Evolutionary conservation across 805 yeast species (phyloP).

Genomic region (Kodamaea kaohsiungensis): DNA sequence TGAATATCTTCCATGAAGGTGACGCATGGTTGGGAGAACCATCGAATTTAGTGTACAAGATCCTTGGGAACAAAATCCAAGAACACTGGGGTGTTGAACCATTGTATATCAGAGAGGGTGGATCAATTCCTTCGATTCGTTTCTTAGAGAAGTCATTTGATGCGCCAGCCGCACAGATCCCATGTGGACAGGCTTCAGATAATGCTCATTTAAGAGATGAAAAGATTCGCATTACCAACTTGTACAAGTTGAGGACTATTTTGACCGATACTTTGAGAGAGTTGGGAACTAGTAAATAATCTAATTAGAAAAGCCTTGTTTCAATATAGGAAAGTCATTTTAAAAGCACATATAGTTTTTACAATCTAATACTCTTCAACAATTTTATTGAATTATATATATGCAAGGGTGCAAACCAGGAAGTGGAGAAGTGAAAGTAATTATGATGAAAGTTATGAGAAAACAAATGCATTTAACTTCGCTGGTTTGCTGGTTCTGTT

Average conservation of each 20-base stretch:
- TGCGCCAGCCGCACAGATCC: slow-evolving; percentile 93
- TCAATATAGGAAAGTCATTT: no score
- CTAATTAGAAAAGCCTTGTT: no score
- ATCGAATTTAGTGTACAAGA: slow-evolving; percentile 66
- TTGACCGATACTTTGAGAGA: slow-evolving; percentile 53
- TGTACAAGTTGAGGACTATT: slow-evolving; percentile 71
- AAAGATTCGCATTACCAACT: slow-evolving; percentile 73
- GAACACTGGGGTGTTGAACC: slow-evolving; percentile 79
- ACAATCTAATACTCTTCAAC: background rate
- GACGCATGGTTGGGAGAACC: slow-evolving; percentile 97
- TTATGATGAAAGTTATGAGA: slow-evolving; percentile 5
- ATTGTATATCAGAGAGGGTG: slow-evolving; percentile 90
- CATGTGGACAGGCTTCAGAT: slow-evolving; percentile 94
- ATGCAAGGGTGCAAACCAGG: background rate
- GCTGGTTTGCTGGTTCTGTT: slow-evolving; percentile 17
- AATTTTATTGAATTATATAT: background rate
- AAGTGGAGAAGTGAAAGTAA: slow-evolving; percentile 2
- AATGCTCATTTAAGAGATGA: slow-evolving; percentile 93
- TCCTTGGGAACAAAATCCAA: slow-evolving; percentile 60
- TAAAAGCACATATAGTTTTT: no score
- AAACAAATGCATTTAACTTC: slow-evolving; percentile 18
- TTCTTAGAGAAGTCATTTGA: slow-evolving; percentile 76
- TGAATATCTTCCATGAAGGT: slow-evolving; percentile 76
- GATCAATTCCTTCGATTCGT: slow-evolving; percentile 89
- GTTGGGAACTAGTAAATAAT: slow-evolving; percentile 20